These are phyloP conservation scores for Glebionis coronaria DNA, from an alignment of 129 eudicot genomes.

Conservation along the genomic window DNA sequence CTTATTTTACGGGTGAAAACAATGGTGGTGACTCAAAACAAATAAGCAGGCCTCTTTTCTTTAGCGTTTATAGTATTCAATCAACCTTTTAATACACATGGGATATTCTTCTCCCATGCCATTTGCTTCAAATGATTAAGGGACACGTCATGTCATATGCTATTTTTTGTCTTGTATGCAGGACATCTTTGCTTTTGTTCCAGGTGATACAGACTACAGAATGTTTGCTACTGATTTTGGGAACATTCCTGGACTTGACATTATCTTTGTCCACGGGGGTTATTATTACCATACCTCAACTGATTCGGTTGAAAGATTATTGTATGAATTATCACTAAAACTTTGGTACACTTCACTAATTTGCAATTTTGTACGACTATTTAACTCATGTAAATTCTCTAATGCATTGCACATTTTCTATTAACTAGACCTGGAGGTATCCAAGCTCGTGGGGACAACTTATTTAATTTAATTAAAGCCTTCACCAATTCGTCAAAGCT, in stretches of 20 bases:
- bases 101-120: too few species aligned
- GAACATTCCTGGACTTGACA: slow-evolving; percentile 91
- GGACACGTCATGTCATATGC: background rate
- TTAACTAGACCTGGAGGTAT: slow-evolving; percentile 89
- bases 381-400: slow-evolving; percentile 28
- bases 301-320: slow-evolving; percentile 94
- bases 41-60: too few species aligned
- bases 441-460: slow-evolving; percentile 97
- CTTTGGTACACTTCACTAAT: slow-evolving; percentile 57
- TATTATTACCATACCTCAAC: slow-evolving; percentile 84
- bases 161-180: slow-evolving; percentile 29
- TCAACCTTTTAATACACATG: too few species aligned
- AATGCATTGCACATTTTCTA: slow-evolving; percentile 28
- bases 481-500: slow-evolving; percentile 65
- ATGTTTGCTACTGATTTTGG: slow-evolving; percentile 87
- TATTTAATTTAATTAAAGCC: slow-evolving; percentile 71
- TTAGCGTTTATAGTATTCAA: too few species aligned
- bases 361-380: slow-evolving; percentile 24
- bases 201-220: slow-evolving; percentile 98
- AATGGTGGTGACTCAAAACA: too few species aligned
- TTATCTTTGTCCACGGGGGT: slow-evolving; percentile 85
- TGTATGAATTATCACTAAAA: slow-evolving; percentile 75
- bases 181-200: slow-evolving; percentile 82
- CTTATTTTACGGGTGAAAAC: too few species aligned
- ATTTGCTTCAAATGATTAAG: too few species aligned